Percentiles rank a stretch among this genome's conserved stretches.
Conservation (phyloP, 83 land plant genomes). For the Isoetes engelmannii region DNA sequence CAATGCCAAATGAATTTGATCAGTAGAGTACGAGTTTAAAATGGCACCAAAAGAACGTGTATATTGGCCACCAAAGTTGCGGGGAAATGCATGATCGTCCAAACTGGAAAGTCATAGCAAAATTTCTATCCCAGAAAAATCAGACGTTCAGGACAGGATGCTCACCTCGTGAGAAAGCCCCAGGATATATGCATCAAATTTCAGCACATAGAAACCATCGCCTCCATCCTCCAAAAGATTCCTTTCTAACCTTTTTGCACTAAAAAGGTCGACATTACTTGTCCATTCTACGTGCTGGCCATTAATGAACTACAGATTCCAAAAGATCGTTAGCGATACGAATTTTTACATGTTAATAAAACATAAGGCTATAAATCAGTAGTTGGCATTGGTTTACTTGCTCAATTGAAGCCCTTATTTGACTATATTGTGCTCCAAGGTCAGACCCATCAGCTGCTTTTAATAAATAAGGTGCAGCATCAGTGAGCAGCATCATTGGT, state of each 20-base stretch:
- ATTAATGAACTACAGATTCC: slow-evolving; percentile 18
- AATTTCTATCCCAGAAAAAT: no score
- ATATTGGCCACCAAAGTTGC: no score
- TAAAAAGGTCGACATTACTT: slow-evolving; percentile 19
- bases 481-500: slow-evolving; percentile 28
- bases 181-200: slow-evolving; percentile 24
- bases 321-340: background rate
- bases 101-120: no score
- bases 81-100: no score
- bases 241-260: slow-evolving; percentile 20
- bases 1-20: no score
- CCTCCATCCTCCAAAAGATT: slow-evolving; percentile 27
- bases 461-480: slow-evolving; percentile 34
- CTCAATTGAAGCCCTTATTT: slow-evolving; percentile 25
- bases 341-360: background rate
- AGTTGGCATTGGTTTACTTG: slow-evolving; percentile 10
- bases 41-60: no score
- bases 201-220: slow-evolving; percentile 23
- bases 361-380: background rate
- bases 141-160: background rate
- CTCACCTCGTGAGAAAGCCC: slow-evolving; percentile 28
- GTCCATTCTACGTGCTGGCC: slow-evolving; percentile 32
- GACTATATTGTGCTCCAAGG: slow-evolving; percentile 20
- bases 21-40: no score
- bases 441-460: slow-evolving; percentile 26